phyloP scores from a whole-genome alignment of 371 early-diverging fungal genomes.

The Mucor piriformis region DNA sequence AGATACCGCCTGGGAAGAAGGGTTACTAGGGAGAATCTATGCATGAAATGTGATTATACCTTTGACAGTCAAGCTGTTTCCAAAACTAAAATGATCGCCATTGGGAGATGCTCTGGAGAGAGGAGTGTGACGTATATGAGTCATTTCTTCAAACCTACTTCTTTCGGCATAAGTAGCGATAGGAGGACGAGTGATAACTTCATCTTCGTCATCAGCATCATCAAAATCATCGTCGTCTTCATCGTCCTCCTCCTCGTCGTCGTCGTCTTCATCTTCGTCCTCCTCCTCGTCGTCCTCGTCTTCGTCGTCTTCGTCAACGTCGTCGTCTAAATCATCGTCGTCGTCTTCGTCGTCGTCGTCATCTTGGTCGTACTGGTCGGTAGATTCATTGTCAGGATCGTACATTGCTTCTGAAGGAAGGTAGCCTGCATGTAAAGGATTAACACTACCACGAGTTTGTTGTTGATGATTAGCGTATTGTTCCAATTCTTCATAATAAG shows the following conservation, averaged over 20 bases:
- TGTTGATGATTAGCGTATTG: slow-evolving; percentile 82
- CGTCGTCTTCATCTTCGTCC: slow-evolving; percentile 56
- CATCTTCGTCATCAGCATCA: slow-evolving; percentile 20
- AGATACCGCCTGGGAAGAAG: slow-evolving; percentile 64
- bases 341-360: slow-evolving; percentile 34
- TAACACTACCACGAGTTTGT: slow-evolving; percentile 38
- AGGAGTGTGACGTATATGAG: slow-evolving; percentile 28
- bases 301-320: slow-evolving; percentile 32
- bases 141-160: slow-evolving; percentile 30
- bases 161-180: slow-evolving; percentile 22
- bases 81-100: slow-evolving; percentile 58
- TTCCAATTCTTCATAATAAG: slow-evolving; percentile 91
- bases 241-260: slow-evolving; percentile 57
- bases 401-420: slow-evolving; percentile 19
- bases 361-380: slow-evolving; percentile 27
- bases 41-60: background rate
- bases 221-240: slow-evolving; percentile 18
- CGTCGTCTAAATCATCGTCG: slow-evolving; percentile 29
- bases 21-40: background rate
- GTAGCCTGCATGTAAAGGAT: slow-evolving; percentile 22
- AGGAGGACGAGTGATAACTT: slow-evolving; percentile 18
- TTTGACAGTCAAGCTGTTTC: slow-evolving; percentile 63
- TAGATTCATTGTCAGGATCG: slow-evolving; percentile 21
- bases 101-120: slow-evolving; percentile 17
- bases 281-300: slow-evolving; percentile 57